phyloP scores from a whole-genome alignment of 331 rosid species.

The Malus hybrid region DNA sequence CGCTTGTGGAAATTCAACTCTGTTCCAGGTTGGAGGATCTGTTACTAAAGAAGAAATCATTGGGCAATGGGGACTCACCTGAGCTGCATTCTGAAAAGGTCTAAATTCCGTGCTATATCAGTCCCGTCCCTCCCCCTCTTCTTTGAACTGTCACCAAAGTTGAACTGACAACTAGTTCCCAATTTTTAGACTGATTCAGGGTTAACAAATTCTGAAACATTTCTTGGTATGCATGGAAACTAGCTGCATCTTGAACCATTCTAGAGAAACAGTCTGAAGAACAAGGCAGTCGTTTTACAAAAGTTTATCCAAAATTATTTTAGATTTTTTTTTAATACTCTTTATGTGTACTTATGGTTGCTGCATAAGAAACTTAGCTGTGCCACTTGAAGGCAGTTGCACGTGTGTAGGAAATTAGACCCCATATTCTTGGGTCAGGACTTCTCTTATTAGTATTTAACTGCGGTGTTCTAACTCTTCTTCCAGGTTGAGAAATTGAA shows the following conservation, averaged over 20 bases:
- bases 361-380: not conserved
- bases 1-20: conserved; percentile 39
- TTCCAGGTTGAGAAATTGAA: conserved; percentile 76
- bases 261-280: not conserved
- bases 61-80: conserved; percentile 52
- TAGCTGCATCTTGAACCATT: not conserved
- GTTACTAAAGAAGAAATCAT: conserved; percentile 60
- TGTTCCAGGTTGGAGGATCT: conserved; percentile 64
- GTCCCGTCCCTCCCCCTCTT: not conserved
- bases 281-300: not conserved
- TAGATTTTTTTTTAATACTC: not conserved
- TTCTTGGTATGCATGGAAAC: not conserved
- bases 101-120: not conserved
- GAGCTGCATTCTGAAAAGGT: conserved; percentile 72
- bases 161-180: not conserved
- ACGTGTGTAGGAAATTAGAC: not conserved
- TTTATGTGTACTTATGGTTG: not conserved
- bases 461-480: conserved; percentile 7
- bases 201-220: not conserved
- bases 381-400: not conserved
- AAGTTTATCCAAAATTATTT: not conserved
- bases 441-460: conserved; percentile 6
- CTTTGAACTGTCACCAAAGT: not conserved
- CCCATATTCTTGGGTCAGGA: not conserved
- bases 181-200: not conserved